phyloP scores from a whole-genome alignment of 2,329 filamentous ascomycete species.

The Immersiporthe knoxdaviesiana region DNA sequence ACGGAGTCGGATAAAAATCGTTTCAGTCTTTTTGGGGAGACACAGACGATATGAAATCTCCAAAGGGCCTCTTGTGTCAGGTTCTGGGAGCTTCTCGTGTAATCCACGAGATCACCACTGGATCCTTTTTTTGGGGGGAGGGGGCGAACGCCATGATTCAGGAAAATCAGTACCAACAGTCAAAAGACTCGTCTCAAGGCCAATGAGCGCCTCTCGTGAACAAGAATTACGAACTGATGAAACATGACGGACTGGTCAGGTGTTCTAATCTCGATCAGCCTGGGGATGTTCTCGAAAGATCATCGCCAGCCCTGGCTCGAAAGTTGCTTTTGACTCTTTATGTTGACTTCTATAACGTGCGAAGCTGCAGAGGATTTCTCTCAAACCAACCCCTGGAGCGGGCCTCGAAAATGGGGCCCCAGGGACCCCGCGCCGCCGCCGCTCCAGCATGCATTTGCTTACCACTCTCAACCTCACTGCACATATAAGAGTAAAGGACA shows the following conservation, averaged over 20 bases:
- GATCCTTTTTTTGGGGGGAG: no score
- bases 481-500: not conserved
- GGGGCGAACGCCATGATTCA: not conserved
- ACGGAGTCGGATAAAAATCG: conserved; percentile 32
- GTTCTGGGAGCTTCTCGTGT: not conserved
- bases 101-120: not conserved
- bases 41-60: not conserved
- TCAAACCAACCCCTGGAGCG: not conserved
- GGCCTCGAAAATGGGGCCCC: no score
- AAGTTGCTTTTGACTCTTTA: not conserved
- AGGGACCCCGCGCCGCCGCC: not conserved
- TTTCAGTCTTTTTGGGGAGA: not conserved
- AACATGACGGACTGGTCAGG: conserved; percentile 22
- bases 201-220: not conserved
- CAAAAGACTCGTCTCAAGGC: not conserved
- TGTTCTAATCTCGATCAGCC: not conserved
- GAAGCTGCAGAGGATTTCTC: not conserved
- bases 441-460: not conserved
- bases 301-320: no score
- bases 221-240: not conserved
- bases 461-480: not conserved
- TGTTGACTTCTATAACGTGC: no score
- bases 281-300: not conserved
- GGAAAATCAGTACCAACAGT: not conserved
- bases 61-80: not conserved